Conservation (phyloP, 2,329 filamentous ascomycete genomes). For the Ambrosiella cleistominuta region DNA sequence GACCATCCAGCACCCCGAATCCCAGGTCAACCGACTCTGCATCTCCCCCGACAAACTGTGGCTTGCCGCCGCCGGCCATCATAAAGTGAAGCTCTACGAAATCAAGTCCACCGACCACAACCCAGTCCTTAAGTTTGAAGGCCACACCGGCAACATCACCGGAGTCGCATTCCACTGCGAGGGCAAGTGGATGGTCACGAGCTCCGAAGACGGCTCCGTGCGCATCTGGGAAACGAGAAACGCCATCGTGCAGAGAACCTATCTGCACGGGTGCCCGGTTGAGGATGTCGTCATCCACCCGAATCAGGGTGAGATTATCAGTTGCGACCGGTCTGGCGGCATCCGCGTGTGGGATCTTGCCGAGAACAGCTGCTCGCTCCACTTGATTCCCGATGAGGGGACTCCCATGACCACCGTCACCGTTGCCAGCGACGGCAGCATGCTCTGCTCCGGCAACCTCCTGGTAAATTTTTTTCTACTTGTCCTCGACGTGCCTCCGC, state of each 20-base stretch:
- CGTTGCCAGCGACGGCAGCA: constrained; percentile 80
- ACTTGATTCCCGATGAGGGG: constrained; percentile 91
- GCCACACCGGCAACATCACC: constrained; percentile 89
- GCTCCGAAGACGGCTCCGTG: constrained; percentile 87
- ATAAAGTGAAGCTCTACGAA: constrained; percentile 93
- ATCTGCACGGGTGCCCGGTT: constrained; percentile 71
- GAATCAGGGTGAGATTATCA: constrained; percentile 95
- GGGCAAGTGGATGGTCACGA: constrained; percentile 99
- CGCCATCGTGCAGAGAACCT: constrained; percentile 78
- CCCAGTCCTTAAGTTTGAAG: constrained; percentile 82
- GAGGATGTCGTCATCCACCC: constrained; percentile 99
- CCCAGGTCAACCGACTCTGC: constrained; percentile 93
- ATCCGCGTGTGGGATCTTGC: constrained; percentile 92
- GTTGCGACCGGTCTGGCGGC: constrained; percentile 81
- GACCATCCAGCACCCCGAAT: constrained; percentile 95
- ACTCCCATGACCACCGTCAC: constrained; percentile 88
- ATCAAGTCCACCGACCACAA: constrained; percentile 97
- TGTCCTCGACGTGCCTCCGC: not conserved
- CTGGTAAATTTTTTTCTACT: constrained; percentile 34
- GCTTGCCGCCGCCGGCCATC: constrained; percentile 61
- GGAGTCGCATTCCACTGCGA: constrained; percentile 97
- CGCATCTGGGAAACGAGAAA: constrained; percentile 92
- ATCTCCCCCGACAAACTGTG: constrained; percentile 97
- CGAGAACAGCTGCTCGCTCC: constrained; percentile 92
- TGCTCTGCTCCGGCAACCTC: constrained; percentile 88